A percentile compares a stretch with the other conserved stretches of the same genome.
Conservation (phyloP, 208 protist genomes). For the Leishmania braziliensis region DNA sequence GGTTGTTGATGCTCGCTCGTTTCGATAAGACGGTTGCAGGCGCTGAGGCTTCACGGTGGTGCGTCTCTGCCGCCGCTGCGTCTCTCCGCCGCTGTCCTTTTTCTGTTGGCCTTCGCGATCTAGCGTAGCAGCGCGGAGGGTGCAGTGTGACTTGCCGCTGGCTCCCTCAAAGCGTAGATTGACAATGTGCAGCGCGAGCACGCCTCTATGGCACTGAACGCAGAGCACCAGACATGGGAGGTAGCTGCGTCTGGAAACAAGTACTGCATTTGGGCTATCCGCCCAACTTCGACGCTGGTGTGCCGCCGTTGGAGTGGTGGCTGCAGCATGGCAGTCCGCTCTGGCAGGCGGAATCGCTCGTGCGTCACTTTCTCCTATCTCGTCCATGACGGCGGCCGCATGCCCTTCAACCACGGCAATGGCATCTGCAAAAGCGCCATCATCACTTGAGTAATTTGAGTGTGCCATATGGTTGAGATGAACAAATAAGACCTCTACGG, state of each 20-base stretch:
- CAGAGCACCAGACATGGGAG: conserved; percentile 4
- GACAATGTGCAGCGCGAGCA: conserved; percentile 8
- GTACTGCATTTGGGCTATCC: background rate
- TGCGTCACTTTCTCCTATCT: background rate
- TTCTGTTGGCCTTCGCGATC: background rate
- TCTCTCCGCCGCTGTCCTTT: background rate
- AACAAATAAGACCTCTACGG: conserved; percentile 12
- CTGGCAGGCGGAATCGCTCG: background rate
- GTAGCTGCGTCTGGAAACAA: background rate
- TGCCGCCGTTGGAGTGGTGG: background rate
- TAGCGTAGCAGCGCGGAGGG: background rate
- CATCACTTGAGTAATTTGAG: background rate
- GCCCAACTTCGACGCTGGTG: background rate
- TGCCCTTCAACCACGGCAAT: background rate
- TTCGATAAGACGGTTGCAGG: background rate
- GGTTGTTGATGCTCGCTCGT: background rate
- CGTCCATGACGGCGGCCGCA: background rate
- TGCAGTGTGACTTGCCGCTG: background rate
- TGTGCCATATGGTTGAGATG: conserved; percentile 5
- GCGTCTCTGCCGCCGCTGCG: background rate
- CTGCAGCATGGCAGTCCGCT: background rate
- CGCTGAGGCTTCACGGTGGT: background rate
- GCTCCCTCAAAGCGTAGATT: background rate
- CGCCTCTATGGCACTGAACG: conserved; percentile 1
- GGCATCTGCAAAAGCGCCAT: background rate